Percentiles rank a stretch among this genome's conserved stretches.
Evolutionary conservation across 179 eudicot genomes (phyloP).

Genomic region (Spergularia azorica): DNA sequence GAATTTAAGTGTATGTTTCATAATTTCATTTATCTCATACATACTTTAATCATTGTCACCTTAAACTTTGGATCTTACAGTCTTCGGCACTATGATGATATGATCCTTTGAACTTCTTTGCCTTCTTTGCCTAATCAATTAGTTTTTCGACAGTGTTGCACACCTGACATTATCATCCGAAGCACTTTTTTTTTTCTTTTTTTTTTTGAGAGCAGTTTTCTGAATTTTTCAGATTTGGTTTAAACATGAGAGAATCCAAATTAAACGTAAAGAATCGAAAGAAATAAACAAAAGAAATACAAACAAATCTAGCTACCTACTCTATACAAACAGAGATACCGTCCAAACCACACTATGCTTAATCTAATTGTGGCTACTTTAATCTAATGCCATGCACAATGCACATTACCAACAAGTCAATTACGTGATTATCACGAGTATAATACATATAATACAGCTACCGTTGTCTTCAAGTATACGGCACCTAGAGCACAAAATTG

Average conservation of each 20-base stretch:
- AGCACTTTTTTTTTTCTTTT: no score
- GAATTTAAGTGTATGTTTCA: background rate
- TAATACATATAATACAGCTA: constrained; percentile 6
- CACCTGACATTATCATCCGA: background rate
- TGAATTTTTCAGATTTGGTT: no score
- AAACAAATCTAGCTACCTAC: background rate
- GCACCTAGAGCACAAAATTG: constrained; percentile 11
- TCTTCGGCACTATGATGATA: constrained; percentile 13
- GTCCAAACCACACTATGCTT: constrained; percentile 6
- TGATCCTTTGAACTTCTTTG: background rate
- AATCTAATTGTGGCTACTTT: background rate
- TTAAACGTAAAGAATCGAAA: no score
- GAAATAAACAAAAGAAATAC: no score
- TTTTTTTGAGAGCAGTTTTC: no score
- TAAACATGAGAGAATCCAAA: no score
- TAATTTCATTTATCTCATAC: background rate
- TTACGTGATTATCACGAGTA: constrained; percentile 27
- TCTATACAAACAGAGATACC: background rate
- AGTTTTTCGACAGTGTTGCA: background rate
- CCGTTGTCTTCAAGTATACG: constrained; percentile 16
- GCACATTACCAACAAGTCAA: constrained; percentile 28
- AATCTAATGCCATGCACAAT: constrained; percentile 3
- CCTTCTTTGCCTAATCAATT: background rate
- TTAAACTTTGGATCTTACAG: constrained; percentile 3
- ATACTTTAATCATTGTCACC: constrained; percentile 25